Percentiles rank a stretch among this genome's conserved stretches.
Evolutionary conservation across 2,329 filamentous ascomycete species (phyloP).

Genomic region (Coniosporium tulheliwenetii): DNA sequence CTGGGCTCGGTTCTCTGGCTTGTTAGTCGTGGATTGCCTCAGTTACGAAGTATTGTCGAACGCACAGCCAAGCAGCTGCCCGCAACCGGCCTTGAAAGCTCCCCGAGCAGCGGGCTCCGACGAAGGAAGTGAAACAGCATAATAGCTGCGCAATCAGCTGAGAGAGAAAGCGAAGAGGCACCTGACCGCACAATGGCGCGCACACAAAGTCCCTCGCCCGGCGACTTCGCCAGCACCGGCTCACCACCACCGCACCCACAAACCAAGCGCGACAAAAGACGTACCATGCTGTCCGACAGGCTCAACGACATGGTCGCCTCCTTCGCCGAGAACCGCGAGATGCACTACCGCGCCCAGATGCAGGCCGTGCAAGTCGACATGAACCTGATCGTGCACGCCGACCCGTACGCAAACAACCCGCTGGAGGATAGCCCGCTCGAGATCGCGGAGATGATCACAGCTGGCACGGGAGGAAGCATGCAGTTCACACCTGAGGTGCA

Average conservation of each 20-base stretch:
- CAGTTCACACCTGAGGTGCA: slow-evolving; percentile 37
- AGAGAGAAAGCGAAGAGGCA: background rate
- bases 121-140: background rate
- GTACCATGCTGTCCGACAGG: slow-evolving; percentile 66
- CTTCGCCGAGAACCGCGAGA: slow-evolving; percentile 67
- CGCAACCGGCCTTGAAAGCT: background rate
- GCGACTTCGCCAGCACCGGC: background rate
- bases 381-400: slow-evolving; percentile 68
- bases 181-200: slow-evolving; percentile 2
- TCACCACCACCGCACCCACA: slow-evolving; percentile 33
- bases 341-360: slow-evolving; percentile 75
- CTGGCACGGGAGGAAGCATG: slow-evolving; percentile 24
- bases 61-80: background rate
- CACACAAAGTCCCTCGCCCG: slow-evolving; percentile 3
- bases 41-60: background rate
- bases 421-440: slow-evolving; percentile 51
- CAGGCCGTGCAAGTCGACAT: slow-evolving; percentile 87
- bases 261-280: slow-evolving; percentile 77
- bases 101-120: background rate
- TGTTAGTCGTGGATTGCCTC: background rate
- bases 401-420: slow-evolving; percentile 59
- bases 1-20: background rate
- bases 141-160: too few species aligned
- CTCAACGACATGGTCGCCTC: slow-evolving; percentile 60
- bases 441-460: slow-evolving; percentile 42